Conservation (phyloP, 305 asterid genomes). For the Solanum hybrid region DNA sequence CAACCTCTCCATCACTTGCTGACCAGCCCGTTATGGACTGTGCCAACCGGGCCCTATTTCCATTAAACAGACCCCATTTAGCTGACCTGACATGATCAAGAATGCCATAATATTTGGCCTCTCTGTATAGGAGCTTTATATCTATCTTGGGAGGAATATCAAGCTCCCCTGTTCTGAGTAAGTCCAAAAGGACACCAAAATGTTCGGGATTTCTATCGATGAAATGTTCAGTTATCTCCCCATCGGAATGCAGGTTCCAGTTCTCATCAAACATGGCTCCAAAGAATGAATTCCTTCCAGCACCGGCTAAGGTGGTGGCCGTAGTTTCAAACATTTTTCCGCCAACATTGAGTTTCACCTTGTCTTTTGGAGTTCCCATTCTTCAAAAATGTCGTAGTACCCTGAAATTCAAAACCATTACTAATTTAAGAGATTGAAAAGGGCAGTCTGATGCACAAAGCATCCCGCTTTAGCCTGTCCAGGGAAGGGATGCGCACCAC, state of each 20-base stretch:
- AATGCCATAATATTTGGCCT: conserved; percentile 65
- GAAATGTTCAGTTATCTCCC: conserved; percentile 39
- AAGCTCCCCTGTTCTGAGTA: conserved; percentile 60
- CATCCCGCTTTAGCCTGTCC: not conserved
- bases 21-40: conserved; percentile 20
- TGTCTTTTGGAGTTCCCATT: conserved; percentile 26
- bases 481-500: not conserved
- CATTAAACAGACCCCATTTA: conserved; percentile 60
- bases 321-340: conserved; percentile 66
- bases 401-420: not conserved
- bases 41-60: conserved; percentile 33
- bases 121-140: conserved; percentile 47
- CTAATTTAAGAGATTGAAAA: not conserved
- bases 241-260: conserved; percentile 47
- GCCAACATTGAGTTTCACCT: conserved; percentile 57
- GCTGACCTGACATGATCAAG: conserved; percentile 61
- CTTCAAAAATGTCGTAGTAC: not conserved
- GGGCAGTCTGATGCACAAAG: not conserved
- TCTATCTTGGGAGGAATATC: conserved; percentile 42
- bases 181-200: conserved; percentile 67
- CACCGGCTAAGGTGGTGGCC: conserved; percentile 64
- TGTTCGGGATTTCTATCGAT: conserved; percentile 72
- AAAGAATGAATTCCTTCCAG: conserved; percentile 59
- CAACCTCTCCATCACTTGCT: not conserved
- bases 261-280: conserved; percentile 70